Conservation (phyloP, 2,329 filamentous ascomycete species). For the Fusarium sp. region DNA sequence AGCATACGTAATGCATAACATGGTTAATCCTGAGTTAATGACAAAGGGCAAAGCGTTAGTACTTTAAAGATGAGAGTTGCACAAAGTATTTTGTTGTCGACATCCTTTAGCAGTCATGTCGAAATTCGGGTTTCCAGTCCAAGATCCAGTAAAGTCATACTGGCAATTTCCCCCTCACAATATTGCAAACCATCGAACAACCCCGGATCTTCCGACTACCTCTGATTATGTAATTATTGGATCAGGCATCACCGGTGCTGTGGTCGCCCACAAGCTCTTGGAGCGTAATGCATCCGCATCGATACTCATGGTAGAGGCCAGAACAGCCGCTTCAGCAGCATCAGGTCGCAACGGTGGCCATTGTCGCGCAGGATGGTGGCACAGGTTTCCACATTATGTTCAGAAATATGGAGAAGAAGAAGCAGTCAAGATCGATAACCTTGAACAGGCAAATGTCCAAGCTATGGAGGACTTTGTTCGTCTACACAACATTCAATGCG, state of each 20-base stretch:
- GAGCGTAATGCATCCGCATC: not conserved
- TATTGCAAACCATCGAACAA: not conserved
- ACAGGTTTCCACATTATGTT: not conserved
- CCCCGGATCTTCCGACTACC: not conserved
- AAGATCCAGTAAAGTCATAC: not conserved
- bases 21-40: not conserved
- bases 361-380: slow-evolving; percentile 1
- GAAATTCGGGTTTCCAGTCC: not conserved
- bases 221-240: not conserved
- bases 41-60: not conserved
- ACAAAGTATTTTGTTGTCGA: too few species aligned
- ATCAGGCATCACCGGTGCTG: not conserved
- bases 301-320: not conserved
- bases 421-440: not conserved
- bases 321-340: not conserved
- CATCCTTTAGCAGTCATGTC: not conserved
- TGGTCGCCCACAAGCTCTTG: not conserved
- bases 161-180: not conserved
- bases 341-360: slow-evolving; percentile 2
- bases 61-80: fast-evolving
- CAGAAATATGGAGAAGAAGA: not conserved
- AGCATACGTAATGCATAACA: not conserved
- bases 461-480: not conserved
- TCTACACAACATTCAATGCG: not conserved
- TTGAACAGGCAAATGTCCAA: not conserved